A percentile compares a stretch with the other conserved stretches of the same genome.
These are phyloP conservation scores for Lichtheimia corymbifera DNA, from an alignment of 371 early-diverging fungal genomes.

Conservation along the genomic window DNA sequence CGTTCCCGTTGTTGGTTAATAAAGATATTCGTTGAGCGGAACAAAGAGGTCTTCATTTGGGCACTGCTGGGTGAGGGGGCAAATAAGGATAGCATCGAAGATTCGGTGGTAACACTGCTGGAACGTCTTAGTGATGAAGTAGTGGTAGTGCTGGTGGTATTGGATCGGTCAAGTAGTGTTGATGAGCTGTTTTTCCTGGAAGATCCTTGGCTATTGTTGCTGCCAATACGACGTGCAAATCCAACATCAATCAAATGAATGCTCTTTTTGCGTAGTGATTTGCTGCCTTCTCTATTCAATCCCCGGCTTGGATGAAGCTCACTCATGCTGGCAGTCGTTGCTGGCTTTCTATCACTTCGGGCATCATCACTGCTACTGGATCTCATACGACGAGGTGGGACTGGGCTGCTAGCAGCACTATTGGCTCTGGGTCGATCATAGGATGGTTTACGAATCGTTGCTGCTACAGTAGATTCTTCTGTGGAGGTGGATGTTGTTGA, in stretches of 20 bases:
- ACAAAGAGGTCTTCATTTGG: conserved; percentile 1
- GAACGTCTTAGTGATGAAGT: background rate
- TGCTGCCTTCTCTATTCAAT: conserved; percentile 4
- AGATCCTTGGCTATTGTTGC: background rate
- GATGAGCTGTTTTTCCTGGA: background rate
- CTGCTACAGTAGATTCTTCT: background rate
- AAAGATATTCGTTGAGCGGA: conserved; percentile 11
- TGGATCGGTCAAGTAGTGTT: background rate
- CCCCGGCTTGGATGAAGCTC: background rate
- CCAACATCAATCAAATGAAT: conserved; percentile 22
- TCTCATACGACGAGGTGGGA: conserved; percentile 5
- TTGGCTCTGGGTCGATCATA: conserved; percentile 6
- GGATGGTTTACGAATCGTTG: background rate
- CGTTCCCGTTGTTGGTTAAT: conserved; percentile 22
- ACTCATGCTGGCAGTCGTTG: background rate
- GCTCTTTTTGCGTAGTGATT: conserved; percentile 22
- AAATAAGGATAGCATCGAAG: background rate
- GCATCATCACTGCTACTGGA: conserved; percentile 18
- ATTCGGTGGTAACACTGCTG: background rate
- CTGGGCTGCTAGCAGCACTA: conserved; percentile 2
- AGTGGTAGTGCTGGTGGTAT: background rate
- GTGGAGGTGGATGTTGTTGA: background rate
- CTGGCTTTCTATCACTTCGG: conserved; percentile 9
- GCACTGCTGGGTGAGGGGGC: background rate
- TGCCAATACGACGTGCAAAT: conserved; percentile 19